Conservation (phyloP, 345 rosid species). For the Dovyalis caffra region DNA sequence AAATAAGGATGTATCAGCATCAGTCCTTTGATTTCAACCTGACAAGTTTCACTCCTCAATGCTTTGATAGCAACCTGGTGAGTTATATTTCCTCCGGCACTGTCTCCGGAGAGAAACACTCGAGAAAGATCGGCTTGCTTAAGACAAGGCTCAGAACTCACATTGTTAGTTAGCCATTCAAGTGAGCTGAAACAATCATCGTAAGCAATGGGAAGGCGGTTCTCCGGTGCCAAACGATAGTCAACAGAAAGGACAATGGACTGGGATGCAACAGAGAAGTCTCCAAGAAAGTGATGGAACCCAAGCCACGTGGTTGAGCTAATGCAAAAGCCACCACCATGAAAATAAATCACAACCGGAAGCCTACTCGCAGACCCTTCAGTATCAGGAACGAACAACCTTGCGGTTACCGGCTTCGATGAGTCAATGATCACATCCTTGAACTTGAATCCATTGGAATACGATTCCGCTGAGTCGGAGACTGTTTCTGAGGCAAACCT, state of each 20-base stretch:
- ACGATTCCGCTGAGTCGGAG: constrained; percentile 30
- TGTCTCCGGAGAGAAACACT: constrained; percentile 57
- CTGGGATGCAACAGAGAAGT: constrained; percentile 37
- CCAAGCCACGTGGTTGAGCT: constrained; percentile 64
- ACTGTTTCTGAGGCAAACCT: constrained; percentile 40
- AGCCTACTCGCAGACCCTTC: constrained; percentile 3
- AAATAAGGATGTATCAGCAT: constrained; percentile 56
- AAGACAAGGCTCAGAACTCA: constrained; percentile 47
- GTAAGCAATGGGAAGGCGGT: constrained; percentile 56
- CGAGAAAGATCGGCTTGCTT: constrained; percentile 37
- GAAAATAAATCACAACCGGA: constrained; percentile 56
- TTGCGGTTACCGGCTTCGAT: constrained; percentile 43
- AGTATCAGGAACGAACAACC: constrained; percentile 45
- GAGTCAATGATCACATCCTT: constrained; percentile 47
- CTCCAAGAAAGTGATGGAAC: constrained; percentile 66
- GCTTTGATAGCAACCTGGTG: constrained; percentile 47
- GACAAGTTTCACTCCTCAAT: constrained; percentile 13
- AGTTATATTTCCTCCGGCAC: constrained; percentile 64
- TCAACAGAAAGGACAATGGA: constrained; percentile 49
- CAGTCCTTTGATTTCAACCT: constrained; percentile 43
- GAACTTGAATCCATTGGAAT: constrained; percentile 31
- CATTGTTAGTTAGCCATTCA: constrained; percentile 39
- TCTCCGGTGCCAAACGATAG: constrained; percentile 61
- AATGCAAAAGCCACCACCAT: constrained; percentile 68
- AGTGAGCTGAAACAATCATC: constrained; percentile 52